Evolutionary conservation across 345 rosid genomes (phyloP), one percentile per base, ranked within the genome.

Genomic region (Jatropha curcas): DNA sequence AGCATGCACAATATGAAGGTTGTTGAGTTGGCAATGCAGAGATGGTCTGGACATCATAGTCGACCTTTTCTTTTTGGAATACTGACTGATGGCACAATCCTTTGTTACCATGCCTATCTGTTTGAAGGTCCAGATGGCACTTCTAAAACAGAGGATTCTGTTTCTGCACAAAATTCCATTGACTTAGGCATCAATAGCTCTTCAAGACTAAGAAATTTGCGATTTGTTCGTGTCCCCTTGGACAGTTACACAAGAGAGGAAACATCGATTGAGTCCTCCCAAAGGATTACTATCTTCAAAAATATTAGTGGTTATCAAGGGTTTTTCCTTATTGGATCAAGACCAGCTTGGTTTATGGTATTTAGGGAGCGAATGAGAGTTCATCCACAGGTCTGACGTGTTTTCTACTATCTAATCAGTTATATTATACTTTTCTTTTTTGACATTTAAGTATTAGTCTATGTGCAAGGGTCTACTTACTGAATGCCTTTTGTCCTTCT

Each of bases 321-420:
- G 2, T 82, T 95, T 75, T 95, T 95, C 74, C 97, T 95, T 80
- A 91, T 94, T 76, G 99, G 98, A 65, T 89, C 89, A 74, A 89
- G 97, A 79, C 99, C 99, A 2, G 86, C 89, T 73, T 95, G 99
- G 99, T 91, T 93, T 82, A 95, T 95, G 99, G 82, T 91, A 59
- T 86, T 92, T 73, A 91, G 99, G 77, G 98, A 91, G 72, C 82
- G 99, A 71, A 86, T 92, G 61, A 87, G 99, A 68, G 79, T 92
- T 84, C 99, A 95, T 84, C 92, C 99, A 74, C 99, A 95, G 99
- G 99, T 92, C 70, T 75, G 83, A 75, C 75, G 68, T n/a, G 68
- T 41, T 20, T 16, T 74, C 43, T 64, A 35, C 14, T 59, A 11
- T 30, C 24, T 41, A 12, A 71, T 74, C 31, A 22, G 45, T 73